Evolutionary conservation across 495 filamentous ascomycete genomes (phyloP).

Genomic region (Cercophora samala): DNA sequence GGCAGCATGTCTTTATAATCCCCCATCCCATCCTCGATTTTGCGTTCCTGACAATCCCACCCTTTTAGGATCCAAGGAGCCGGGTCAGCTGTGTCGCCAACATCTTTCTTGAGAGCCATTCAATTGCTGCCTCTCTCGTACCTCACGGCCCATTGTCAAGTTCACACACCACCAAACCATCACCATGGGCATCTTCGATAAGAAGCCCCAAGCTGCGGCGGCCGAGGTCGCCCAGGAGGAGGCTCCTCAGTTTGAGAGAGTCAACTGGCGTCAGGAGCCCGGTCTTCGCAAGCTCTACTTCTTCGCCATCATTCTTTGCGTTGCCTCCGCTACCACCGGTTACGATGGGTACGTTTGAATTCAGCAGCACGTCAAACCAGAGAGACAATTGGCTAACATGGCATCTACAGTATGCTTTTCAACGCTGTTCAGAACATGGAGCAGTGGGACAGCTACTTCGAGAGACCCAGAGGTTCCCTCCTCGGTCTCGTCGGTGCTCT

Average conservation of each 20-base stretch:
- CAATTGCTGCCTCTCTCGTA: conserved; percentile 12
- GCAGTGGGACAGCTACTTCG: conserved; percentile 49
- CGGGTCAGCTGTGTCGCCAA: conserved; percentile 22
- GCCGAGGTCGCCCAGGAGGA: conserved; percentile 45
- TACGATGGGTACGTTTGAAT: conserved; percentile 55
- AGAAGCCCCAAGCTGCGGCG: conserved; percentile 37
- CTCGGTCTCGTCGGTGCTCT: conserved; percentile 65
- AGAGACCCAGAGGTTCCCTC: conserved; percentile 48
- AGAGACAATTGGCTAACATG: background rate
- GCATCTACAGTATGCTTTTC: conserved; percentile 49
- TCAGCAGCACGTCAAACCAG: background rate
- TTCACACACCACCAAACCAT: conserved; percentile 14
- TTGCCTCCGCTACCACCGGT: conserved; percentile 62
- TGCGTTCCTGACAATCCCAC: conserved; percentile 14
- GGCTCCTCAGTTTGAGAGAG: conserved; percentile 56
- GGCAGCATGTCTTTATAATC: conserved; percentile 26
- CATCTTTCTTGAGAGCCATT: conserved; percentile 17
- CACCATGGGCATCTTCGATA: conserved; percentile 36
- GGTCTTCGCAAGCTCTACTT: conserved; percentile 61
- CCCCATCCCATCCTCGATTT: conserved; percentile 19
- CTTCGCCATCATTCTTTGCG: conserved; percentile 54
- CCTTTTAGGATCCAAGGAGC: conserved; percentile 23
- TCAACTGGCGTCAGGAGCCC: conserved; percentile 58
- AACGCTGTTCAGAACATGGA: conserved; percentile 54
- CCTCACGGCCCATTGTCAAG: conserved; percentile 4